Evolutionary conservation across 208 protist genomes (phyloP), one percentile per base, ranked within the genome.

Genomic region (Crithidia sp.): DNA sequence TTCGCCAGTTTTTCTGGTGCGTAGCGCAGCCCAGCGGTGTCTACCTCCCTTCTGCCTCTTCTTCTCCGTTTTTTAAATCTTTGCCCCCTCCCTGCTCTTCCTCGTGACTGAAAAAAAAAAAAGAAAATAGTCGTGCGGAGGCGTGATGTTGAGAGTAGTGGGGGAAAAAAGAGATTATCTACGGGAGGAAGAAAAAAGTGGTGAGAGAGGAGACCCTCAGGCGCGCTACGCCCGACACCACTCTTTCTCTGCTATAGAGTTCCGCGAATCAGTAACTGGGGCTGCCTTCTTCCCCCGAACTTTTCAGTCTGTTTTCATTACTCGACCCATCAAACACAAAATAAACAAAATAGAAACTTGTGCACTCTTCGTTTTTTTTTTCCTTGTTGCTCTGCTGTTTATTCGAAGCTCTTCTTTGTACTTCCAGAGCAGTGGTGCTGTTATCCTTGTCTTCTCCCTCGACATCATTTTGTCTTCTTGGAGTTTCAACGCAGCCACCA

Each of bases 271-370:
- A 68, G 73, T 78, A 73, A 80, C 75, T 91, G 84, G 83, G 76
- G 81, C 86, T 79, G 74, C 75, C 83, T 88, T 91, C 86, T 91
- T 91, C 86, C 86, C 86, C 86, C 83, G 65, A 59, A 61, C 37
- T 70, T 61, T 61, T 61, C 53, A 56, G 54, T 61, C 53, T 70
- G 65, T 61, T 52, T 61, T 70, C 65, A 70, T 39, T 54, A 45
- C 2, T 58, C 65, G 65, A 61, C 0, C 28, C 28, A 28, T 28
- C 28, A 1, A 28, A 28, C 28, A 28, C 28, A 28, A 28, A 28
- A 28, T 28, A 28, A 28, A 28, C 41, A 37, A 40, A 43, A 39
- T 28, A 28, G n/a, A 43, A 17, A 50, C 36, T 59, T 28, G 37
- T 28, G 50, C 61, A 40, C 37, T 59, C 7, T 45, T 37, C 40